phyloP scores from a whole-genome alignment of 345 rosid genomes.

The Hypericum perforatum region DNA sequence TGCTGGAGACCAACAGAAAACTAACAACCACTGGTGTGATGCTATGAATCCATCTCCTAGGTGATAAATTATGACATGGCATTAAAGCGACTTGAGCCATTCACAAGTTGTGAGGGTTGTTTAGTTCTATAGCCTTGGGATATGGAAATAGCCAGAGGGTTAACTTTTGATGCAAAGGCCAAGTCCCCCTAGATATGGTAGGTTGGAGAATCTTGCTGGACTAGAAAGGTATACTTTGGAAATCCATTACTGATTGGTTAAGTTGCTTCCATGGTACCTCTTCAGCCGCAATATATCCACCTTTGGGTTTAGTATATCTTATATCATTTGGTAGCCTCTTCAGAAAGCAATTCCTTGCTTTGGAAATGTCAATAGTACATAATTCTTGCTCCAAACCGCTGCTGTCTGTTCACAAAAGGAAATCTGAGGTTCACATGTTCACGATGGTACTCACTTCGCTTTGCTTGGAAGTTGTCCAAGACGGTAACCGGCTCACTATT shows the following conservation, averaged over 20 bases:
- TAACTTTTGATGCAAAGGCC: background rate
- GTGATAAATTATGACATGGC: no score
- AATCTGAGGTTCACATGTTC: no score
- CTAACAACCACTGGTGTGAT: constrained; percentile 22
- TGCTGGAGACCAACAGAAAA: constrained; percentile 25
- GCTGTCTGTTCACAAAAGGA: no score
- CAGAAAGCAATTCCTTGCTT: constrained; percentile 69
- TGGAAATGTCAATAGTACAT: constrained; percentile 3
- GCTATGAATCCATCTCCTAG: background rate
- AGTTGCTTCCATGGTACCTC: constrained; percentile 33
- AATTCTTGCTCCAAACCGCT: no score
- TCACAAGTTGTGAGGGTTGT: background rate
- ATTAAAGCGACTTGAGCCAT: no score
- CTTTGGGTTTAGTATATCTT: constrained; percentile 50
- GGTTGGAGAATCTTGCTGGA: constrained; percentile 17
- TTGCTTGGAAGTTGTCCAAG: no score
- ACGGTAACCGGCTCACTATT: no score
- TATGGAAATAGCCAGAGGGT: background rate
- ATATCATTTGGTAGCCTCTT: constrained; percentile 22
- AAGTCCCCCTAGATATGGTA: constrained; percentile 14
- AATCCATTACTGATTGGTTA: constrained; percentile 26
- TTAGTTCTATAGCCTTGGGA: constrained; percentile 1
- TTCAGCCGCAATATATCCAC: constrained; percentile 42
- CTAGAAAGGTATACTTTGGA: constrained; percentile 7
- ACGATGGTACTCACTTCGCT: no score